Conservation (phyloP, 768 basidiomycete species). For the Baorangia bicolor region DNA sequence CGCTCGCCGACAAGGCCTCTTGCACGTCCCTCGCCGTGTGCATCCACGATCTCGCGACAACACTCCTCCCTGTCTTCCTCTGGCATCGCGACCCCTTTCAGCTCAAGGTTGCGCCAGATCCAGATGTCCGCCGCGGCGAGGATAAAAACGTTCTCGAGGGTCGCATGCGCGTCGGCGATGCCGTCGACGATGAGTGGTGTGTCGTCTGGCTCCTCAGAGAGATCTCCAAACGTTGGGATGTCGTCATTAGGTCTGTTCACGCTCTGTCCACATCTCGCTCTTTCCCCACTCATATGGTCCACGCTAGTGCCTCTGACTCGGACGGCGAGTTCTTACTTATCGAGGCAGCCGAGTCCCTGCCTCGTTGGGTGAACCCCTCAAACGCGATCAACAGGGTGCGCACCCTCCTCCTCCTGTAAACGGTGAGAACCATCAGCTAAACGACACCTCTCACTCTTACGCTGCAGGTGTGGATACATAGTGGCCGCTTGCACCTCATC, state of each 20-base stretch:
- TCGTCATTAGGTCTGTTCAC: slow-evolving; percentile 67
- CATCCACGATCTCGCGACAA: slow-evolving; percentile 56
- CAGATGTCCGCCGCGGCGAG: slow-evolving; percentile 32
- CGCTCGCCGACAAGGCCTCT: slow-evolving; percentile 56
- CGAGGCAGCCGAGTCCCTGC: slow-evolving; percentile 89
- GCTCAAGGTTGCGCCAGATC: slow-evolving; percentile 58
- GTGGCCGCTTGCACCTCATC: slow-evolving; percentile 80
- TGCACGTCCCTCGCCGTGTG: slow-evolving; percentile 66
- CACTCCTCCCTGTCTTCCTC: slow-evolving; percentile 57
- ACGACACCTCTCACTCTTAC: slow-evolving; percentile 31
- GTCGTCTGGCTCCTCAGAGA: slow-evolving; percentile 85
- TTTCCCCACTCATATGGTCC: slow-evolving; percentile 1
- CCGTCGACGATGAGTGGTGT: slow-evolving; percentile 98
- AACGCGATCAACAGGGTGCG: slow-evolving; percentile 93
- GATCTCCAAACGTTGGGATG: slow-evolving; percentile 75
- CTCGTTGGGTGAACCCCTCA: slow-evolving; percentile 86
- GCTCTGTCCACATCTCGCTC: background rate
- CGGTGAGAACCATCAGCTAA: slow-evolving; percentile 35
- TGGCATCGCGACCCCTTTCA: slow-evolving; percentile 89
- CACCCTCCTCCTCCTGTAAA: slow-evolving; percentile 27
- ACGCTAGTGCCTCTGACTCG: slow-evolving; percentile 62
- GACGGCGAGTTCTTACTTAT: slow-evolving; percentile 97
- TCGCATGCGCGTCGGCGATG: slow-evolving; percentile 89
- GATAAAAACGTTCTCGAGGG: slow-evolving; percentile 71
- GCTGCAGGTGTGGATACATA: slow-evolving; percentile 87